Evolutionary conservation across 2,329 filamentous ascomycete species (phyloP).

Genomic region (Fusarium phyllophilum): DNA sequence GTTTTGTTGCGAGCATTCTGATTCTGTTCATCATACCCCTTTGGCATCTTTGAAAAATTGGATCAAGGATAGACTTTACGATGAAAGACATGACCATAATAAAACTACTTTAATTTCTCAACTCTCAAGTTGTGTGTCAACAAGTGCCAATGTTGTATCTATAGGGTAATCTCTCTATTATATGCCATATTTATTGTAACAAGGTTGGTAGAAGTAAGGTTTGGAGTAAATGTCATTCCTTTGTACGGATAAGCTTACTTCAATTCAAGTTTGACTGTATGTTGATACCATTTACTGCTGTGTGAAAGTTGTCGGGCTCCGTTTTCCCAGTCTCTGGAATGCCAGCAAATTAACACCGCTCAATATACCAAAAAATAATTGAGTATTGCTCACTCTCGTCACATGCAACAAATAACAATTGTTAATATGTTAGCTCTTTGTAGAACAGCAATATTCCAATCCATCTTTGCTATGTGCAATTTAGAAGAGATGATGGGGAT

Average conservation of each 20-base stretch:
- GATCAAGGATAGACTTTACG: slow-evolving; percentile 44
- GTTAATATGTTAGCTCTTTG: no score
- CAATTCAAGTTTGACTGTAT: background rate
- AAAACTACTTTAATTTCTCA: slow-evolving; percentile 37
- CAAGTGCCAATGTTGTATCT: background rate
- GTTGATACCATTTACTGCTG: fast-evolving
- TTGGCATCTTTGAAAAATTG: slow-evolving; percentile 43
- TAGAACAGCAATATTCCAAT: fast-evolving
- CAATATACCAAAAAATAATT: background rate
- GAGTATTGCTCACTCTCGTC: background rate
- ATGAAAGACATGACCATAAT: slow-evolving; percentile 41
- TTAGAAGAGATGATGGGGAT: background rate
- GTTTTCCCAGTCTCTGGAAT: background rate
- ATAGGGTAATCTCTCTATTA: background rate
- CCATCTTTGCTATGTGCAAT: fast-evolving
- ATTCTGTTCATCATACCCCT: slow-evolving; percentile 46
- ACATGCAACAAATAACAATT: background rate
- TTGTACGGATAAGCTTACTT: no score
- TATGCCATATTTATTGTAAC: no score
- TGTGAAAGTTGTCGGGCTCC: fast-evolving
- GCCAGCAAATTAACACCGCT: fast-evolving
- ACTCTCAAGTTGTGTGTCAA: background rate
- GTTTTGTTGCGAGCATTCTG: slow-evolving; percentile 44
- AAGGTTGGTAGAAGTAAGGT: background rate
- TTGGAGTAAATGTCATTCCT: fast-evolving